These are phyloP conservation scores for Acrocalymma vagum DNA, from an alignment of 2,329 filamentous ascomycete genomes.

Conservation along the genomic window DNA sequence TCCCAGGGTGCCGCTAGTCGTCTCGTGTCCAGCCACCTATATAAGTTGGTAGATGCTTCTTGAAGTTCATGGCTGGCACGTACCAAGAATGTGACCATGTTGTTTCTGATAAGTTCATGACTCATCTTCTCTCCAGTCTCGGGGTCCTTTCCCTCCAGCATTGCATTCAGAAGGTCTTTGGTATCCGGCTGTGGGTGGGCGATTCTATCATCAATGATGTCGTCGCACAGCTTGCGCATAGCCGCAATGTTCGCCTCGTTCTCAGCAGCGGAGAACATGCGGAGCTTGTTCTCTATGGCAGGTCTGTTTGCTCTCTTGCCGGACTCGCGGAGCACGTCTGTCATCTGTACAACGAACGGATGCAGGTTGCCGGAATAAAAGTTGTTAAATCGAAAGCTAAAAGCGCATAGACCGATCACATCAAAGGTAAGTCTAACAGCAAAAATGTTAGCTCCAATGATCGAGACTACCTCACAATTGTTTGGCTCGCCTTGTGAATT, in stretches of 20 bases:
- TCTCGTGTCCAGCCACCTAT: slow-evolving; percentile 48
- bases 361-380: slow-evolving; percentile 75
- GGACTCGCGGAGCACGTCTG: slow-evolving; percentile 66
- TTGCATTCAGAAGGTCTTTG: slow-evolving; percentile 74
- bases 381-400: slow-evolving; percentile 77
- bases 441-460: too few species aligned
- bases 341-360: slow-evolving; percentile 75
- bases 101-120: slow-evolving; percentile 70
- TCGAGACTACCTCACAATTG: too few species aligned
- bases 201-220: slow-evolving; percentile 69
- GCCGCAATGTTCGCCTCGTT: slow-evolving; percentile 58
- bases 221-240: slow-evolving; percentile 35
- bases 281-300: slow-evolving; percentile 21
- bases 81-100: slow-evolving; percentile 74
- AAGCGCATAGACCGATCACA: slow-evolving; percentile 74
- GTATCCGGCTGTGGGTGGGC: slow-evolving; percentile 60
- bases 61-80: too few species aligned
- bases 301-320: slow-evolving; percentile 61
- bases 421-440: slow-evolving; percentile 70
- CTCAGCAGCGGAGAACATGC: slow-evolving; percentile 60
- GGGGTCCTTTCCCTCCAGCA: slow-evolving; percentile 73
- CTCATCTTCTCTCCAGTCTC: slow-evolving; percentile 72
- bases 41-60: too few species aligned
- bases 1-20: slow-evolving; percentile 28
- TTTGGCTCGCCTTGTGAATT: slow-evolving; percentile 64